Conservation (phyloP, 352 stramenopile genomes). For the Thalassiosira delicatula region DNA sequence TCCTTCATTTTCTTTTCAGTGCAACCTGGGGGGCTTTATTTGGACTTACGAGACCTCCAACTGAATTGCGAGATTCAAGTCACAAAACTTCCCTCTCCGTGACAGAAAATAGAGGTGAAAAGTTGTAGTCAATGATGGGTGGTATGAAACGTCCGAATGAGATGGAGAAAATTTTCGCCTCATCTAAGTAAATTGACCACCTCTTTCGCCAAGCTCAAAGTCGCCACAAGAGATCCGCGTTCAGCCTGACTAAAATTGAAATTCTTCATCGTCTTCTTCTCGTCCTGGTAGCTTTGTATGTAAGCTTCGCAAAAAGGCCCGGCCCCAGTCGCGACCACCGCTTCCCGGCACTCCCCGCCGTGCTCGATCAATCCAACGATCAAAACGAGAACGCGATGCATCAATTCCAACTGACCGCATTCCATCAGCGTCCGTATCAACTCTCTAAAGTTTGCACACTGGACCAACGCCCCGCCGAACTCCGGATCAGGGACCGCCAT, state of each 20-base stretch:
- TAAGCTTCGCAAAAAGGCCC: constrained; percentile 79
- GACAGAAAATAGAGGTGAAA: no score
- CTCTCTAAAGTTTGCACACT: constrained; percentile 66
- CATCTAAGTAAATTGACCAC: constrained; percentile 57
- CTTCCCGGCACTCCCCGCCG: constrained; percentile 58
- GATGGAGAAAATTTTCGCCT: no score
- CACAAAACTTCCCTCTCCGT: no score
- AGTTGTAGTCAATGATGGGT: no score
- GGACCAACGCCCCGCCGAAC: constrained; percentile 67
- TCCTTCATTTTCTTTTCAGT: no score
- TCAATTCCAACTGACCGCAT: constrained; percentile 80
- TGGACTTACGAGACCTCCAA: no score
- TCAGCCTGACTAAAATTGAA: constrained; percentile 70
- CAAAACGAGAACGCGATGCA: constrained; percentile 78
- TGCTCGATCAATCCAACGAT: constrained; percentile 73
- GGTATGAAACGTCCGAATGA: no score
- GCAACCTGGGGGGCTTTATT: no score
- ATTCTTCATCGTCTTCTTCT: constrained; percentile 60
- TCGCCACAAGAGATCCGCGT: constrained; percentile 61
- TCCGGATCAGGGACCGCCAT: constrained; percentile 87
- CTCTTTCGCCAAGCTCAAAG: constrained; percentile 74
- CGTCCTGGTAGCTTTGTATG: constrained; percentile 69
- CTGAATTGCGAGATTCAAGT: no score
- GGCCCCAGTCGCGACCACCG: constrained; percentile 60
- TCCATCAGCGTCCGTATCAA: constrained; percentile 68